phyloP scores from a whole-genome alignment of 2,329 filamentous ascomycete genomes.

The Colletotrichum karsti region DNA sequence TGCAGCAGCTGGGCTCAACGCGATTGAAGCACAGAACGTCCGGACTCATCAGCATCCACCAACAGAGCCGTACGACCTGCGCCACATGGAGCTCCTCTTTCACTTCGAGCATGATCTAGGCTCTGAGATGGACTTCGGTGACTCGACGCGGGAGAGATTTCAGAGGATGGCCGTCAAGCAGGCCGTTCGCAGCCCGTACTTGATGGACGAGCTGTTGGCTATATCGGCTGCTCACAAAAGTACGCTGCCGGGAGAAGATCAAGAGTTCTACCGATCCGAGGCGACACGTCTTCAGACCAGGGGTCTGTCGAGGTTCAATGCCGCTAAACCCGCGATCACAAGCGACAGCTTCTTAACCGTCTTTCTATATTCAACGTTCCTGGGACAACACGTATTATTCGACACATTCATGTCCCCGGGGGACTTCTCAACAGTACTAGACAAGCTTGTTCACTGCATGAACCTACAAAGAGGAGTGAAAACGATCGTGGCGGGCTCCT shows the following conservation, averaged over 20 bases:
- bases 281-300: slow-evolving; percentile 55
- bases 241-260: slow-evolving; percentile 34
- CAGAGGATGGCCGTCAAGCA: slow-evolving; percentile 3
- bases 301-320: slow-evolving; percentile 48
- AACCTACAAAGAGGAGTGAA: slow-evolving; percentile 52
- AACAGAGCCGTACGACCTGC: slow-evolving; percentile 6
- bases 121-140: not conserved
- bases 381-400: slow-evolving; percentile 57
- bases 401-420: slow-evolving; percentile 39
- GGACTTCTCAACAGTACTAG: slow-evolving; percentile 39
- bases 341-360: slow-evolving; percentile 46
- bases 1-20: not conserved
- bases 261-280: slow-evolving; percentile 41
- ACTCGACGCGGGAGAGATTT: not conserved
- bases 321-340: slow-evolving; percentile 33
- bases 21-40: not conserved
- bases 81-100: slow-evolving; percentile 5
- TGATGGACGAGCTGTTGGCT: slow-evolving; percentile 57
- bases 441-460: slow-evolving; percentile 49
- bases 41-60: not conserved
- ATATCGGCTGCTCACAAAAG: slow-evolving; percentile 52
- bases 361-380: slow-evolving; percentile 53
- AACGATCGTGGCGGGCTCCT: slow-evolving; percentile 38
- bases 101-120: slow-evolving; percentile 10
- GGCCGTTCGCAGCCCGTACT: slow-evolving; percentile 45